A percentile compares a stretch with the other conserved stretches of the same genome.
Conservation (phyloP, 345 rosid species). For the Dimocarpus longan region DNA sequence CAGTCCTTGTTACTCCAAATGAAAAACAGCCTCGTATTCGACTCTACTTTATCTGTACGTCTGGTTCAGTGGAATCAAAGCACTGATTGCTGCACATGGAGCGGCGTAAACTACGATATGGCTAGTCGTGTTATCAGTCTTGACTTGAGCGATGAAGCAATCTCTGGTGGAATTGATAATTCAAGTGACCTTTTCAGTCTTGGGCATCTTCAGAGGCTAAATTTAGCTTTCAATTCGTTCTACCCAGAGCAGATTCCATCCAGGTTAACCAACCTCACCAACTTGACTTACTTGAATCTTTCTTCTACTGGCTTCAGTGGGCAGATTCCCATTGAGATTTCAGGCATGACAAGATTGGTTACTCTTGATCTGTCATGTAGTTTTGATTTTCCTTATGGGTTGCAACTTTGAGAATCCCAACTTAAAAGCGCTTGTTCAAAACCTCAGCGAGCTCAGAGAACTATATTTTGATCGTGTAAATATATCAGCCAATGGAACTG, state of each 20-base stretch:
- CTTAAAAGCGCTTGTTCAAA: not conserved
- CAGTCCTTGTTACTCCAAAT: slow-evolving; percentile 8
- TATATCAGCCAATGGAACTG: too few relatives aligned
- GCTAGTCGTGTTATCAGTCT: too few relatives aligned
- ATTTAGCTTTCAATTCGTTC: slow-evolving; percentile 25
- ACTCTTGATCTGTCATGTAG: slow-evolving; percentile 35
- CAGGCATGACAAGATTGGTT: not conserved
- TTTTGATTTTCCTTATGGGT: not conserved
- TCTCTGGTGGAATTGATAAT: too few relatives aligned
- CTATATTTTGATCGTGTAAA: too few relatives aligned
- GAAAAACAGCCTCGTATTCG: not conserved
- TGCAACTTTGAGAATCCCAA: slow-evolving; percentile 33
- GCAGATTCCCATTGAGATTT: slow-evolving; percentile 38
- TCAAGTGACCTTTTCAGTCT: too few relatives aligned
- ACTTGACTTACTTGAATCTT: slow-evolving; percentile 26
- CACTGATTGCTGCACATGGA: slow-evolving; percentile 6
- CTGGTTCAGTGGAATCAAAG: not conserved
- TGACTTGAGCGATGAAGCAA: too few relatives aligned
- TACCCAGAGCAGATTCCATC: not conserved
- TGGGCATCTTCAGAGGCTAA: slow-evolving; percentile 15
- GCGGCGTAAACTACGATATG: too few relatives aligned
- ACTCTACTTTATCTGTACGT: not conserved
- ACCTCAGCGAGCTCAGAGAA: too few relatives aligned
- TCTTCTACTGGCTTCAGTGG: slow-evolving; percentile 41
- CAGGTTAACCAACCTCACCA: not conserved